These are phyloP conservation scores for Argentina anserina DNA, from an alignment of 306 rosid genomes.

Conservation along the genomic window DNA sequence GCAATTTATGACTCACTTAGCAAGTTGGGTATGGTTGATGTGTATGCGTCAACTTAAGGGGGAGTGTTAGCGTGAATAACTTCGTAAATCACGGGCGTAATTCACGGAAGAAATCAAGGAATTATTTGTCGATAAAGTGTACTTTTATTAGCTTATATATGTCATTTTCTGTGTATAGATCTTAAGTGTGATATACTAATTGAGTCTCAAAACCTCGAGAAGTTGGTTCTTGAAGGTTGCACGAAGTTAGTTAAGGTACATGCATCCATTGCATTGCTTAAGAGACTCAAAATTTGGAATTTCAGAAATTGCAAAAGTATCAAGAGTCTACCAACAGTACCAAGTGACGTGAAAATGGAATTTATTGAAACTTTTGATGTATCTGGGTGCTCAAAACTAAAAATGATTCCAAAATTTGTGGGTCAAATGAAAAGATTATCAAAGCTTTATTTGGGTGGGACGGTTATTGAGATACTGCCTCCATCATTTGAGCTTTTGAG, in stretches of 20 bases:
- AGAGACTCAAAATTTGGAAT: neutral
- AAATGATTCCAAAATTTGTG: conserved; percentile 12
- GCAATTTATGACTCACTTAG: no score
- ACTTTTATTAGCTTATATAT: no score
- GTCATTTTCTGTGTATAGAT: no score
- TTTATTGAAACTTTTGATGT: conserved; percentile 11
- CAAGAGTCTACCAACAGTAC: conserved; percentile 11
- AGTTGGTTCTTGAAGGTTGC: conserved; percentile 15
- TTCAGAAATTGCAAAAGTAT: neutral
- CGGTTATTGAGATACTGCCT: conserved; percentile 6
- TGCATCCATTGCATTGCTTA: conserved; percentile 6
- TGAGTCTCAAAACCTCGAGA: conserved; percentile 15
- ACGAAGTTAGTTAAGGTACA: neutral
- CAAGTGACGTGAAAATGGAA: neutral
- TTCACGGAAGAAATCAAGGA: no score
- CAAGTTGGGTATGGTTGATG: no score
- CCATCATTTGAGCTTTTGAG: conserved; percentile 3
- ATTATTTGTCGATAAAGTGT: no score
- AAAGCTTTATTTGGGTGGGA: conserved; percentile 6
- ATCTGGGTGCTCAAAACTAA: conserved; percentile 18
- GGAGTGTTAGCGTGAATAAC: no score
- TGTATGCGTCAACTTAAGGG: no score
- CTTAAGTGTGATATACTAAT: no score
- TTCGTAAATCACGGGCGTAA: no score
- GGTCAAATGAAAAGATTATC: conserved; percentile 8